These are phyloP conservation scores for Ascoidea rubescens DNA, from an alignment of 805 yeast genomes.

Conservation along the genomic window DNA sequence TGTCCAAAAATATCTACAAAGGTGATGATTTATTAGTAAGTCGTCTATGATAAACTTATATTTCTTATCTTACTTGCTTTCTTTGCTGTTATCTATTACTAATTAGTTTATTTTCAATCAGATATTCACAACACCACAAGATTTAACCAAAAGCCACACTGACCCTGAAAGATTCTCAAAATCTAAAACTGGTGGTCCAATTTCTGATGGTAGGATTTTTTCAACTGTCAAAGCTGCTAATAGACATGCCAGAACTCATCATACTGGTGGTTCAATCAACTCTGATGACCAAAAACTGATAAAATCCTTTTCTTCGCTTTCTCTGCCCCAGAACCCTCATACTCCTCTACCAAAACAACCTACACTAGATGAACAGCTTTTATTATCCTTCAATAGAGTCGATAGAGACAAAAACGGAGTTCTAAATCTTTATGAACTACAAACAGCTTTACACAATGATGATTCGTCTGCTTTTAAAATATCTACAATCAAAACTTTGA, in stretches of 20 bases:
- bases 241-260: neutral
- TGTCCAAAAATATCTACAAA: no score
- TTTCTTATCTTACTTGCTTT: no score
- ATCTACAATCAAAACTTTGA: neutral
- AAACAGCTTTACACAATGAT: neutral
- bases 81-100: no score
- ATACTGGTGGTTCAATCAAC: no score
- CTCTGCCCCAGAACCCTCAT: neutral
- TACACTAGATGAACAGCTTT: neutral
- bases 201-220: neutral
- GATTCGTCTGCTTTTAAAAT: neutral
- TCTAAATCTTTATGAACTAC: neutral
- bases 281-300: neutral
- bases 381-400: neutral
- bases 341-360: neutral
- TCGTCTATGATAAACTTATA: no score
- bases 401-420: neutral
- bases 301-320: neutral
- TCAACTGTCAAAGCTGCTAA: neutral
- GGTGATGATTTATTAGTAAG: neutral
- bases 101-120: no score
- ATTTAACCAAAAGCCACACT: neutral
- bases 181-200: neutral
- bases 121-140: neutral
- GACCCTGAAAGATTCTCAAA: neutral